Evolutionary conservation across 306 rosid genomes (phyloP).

Genomic region (Vigna reflexopilosa): DNA sequence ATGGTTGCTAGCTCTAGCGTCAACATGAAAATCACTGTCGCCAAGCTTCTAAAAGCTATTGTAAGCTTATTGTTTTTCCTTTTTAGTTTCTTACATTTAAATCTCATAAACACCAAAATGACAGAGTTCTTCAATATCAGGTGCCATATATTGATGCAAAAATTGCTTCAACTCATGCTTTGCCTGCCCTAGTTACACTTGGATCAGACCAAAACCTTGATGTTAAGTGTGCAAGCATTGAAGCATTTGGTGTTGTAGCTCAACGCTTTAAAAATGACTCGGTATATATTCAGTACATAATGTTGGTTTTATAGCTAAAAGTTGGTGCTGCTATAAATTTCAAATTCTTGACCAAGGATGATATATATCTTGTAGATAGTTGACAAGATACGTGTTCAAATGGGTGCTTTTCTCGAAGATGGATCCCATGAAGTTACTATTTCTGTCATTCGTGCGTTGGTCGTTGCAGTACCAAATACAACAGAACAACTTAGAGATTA

Average conservation of each 20-base stretch:
- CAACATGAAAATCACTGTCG: conserved; percentile 73
- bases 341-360: conserved; percentile 35
- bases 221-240: conserved; percentile 89
- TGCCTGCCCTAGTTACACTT: conserved; percentile 89
- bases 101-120: conserved; percentile 40
- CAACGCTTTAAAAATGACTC: conserved; percentile 81
- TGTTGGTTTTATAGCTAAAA: conserved; percentile 27
- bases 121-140: conserved; percentile 53
- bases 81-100: conserved; percentile 33
- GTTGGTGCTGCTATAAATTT: conserved; percentile 34
- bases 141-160: conserved; percentile 82
- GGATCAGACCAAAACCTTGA: conserved; percentile 81
- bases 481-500: conserved; percentile 88
- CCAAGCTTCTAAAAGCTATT: conserved; percentile 73
- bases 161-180: conserved; percentile 75
- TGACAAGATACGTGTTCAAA: conserved; percentile 95
- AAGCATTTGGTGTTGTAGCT: conserved; percentile 88
- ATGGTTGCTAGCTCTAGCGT: conserved; percentile 82
- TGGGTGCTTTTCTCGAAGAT: conserved; percentile 99
- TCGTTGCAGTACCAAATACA: conserved; percentile 88
- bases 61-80: conserved; percentile 58
- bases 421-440: conserved; percentile 94
- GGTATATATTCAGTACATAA: conserved; percentile 55
- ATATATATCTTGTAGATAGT: conserved; percentile 65
- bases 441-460: conserved; percentile 87